A percentile compares a stretch with the other conserved stretches of the same genome.
phyloP scores from a whole-genome alignment of 2,329 filamentous ascomycete species.

The Elsinoe fawcettii region DNA sequence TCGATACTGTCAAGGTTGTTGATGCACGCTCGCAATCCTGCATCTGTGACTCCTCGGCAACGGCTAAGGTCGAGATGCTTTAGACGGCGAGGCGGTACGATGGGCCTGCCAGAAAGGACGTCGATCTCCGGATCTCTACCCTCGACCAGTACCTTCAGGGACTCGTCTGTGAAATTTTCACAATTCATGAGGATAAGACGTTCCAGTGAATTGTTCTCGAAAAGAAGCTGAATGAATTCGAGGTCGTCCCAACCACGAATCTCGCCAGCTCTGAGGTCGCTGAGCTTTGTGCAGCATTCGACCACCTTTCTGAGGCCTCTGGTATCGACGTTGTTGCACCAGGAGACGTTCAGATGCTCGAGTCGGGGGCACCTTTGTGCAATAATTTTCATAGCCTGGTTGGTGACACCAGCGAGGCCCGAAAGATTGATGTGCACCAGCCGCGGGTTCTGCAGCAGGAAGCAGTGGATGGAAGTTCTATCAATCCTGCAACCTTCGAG shows the following conservation, averaged over 20 bases:
- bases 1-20: conserved; percentile 71
- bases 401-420: conserved; percentile 70
- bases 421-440: conserved; percentile 82
- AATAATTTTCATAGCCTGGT: conserved; percentile 79
- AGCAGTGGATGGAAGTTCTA: conserved; percentile 67
- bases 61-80: conserved; percentile 80
- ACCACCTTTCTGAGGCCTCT: conserved; percentile 66
- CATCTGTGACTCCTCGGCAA: conserved; percentile 65
- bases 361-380: conserved; percentile 71
- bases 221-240: conserved; percentile 65
- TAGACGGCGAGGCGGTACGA: conserved; percentile 69
- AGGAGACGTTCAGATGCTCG: conserved; percentile 82
- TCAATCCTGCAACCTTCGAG: conserved; percentile 87
- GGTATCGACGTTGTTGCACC: conserved; percentile 82
- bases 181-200: conserved; percentile 76
- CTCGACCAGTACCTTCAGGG: conserved; percentile 65
- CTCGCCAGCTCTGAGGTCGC: conserved; percentile 74
- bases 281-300: conserved; percentile 62
- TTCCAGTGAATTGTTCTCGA: conserved; percentile 72
- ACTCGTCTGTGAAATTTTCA: conserved; percentile 65
- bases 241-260: conserved; percentile 69
- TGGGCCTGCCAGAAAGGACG: conserved; percentile 64
- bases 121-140: conserved; percentile 72
- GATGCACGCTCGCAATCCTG: conserved; percentile 62
- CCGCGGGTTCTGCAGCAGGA: conserved; percentile 66